Conservation (phyloP, 176 grass and related monocot species). For the Secale cereale region DNA sequence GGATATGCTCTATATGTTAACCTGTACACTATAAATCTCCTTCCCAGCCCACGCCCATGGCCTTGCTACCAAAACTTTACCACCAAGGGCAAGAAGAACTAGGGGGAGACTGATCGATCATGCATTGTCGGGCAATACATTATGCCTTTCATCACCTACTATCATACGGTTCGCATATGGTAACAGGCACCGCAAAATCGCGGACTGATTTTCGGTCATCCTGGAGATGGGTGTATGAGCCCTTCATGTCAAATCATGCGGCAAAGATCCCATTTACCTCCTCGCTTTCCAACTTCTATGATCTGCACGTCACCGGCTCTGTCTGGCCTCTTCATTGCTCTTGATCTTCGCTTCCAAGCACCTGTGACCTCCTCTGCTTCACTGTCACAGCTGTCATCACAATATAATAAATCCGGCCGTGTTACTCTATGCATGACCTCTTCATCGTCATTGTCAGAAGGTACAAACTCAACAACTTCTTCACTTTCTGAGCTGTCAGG, state of each 20-base stretch:
- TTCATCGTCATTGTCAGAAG: not conserved
- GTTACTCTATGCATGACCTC: not conserved
- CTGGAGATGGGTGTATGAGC: not conserved
- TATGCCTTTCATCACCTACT: not conserved
- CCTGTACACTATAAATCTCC: conserved; percentile 40
- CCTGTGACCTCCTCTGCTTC: not conserved
- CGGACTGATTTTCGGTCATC: not conserved
- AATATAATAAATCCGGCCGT: not conserved
- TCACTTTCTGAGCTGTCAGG: conserved; percentile 2
- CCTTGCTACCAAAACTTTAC: conserved; percentile 6
- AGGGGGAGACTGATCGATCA: not conserved
- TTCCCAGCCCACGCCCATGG: not conserved
- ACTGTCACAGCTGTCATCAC: not conserved
- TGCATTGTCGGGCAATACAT: not conserved
- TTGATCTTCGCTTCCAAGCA: not conserved
- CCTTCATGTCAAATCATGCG: not conserved
- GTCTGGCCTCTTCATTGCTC: not conserved
- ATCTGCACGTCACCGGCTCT: not conserved
- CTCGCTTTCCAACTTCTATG: not conserved
- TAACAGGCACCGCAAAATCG: conserved; percentile 1
- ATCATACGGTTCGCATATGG: not conserved
- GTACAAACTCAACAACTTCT: not conserved
- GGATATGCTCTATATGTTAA: conserved; percentile 16
- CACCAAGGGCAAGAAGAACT: not conserved
- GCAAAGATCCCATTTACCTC: accelerated